phyloP scores from a whole-genome alignment of 805 yeast genomes.

The Hanseniaspora guilliermondii region DNA sequence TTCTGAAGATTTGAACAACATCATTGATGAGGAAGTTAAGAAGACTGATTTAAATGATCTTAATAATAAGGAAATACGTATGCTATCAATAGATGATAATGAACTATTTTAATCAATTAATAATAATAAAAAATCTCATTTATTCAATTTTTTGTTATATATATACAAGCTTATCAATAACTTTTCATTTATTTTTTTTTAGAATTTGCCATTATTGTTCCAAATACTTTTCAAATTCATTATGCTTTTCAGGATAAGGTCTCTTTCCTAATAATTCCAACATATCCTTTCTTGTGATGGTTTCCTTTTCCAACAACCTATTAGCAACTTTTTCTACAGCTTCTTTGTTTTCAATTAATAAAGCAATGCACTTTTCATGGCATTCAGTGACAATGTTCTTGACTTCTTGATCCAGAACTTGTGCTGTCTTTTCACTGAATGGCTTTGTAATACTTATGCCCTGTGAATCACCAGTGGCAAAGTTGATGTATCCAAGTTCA shows the following conservation, averaged over 20 bases:
- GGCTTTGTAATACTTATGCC: constrained; percentile 63
- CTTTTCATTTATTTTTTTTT: not conserved
- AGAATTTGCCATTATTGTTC: constrained; percentile 25
- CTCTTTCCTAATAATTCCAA: constrained; percentile 76
- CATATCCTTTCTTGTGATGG: constrained; percentile 89
- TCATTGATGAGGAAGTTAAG: constrained; percentile 27
- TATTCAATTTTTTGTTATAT: not conserved
- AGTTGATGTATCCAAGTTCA: constrained; percentile 70
- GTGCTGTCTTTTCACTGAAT: constrained; percentile 77
- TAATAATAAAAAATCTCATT: not conserved
- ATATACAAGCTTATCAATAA: not conserved
- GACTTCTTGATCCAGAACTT: constrained; percentile 70
- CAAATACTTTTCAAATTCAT: constrained; percentile 81
- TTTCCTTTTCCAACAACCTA: constrained; percentile 74
- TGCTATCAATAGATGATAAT: constrained; percentile 7
- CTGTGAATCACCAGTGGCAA: constrained; percentile 55
- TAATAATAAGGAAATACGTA: not conserved
- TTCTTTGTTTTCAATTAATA: constrained; percentile 55
- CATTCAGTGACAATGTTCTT: constrained; percentile 65
- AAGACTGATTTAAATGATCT: not conserved
- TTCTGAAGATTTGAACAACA: constrained; percentile 22
- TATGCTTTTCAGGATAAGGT: constrained; percentile 82
- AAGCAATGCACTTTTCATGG: constrained; percentile 53
- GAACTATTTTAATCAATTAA: constrained; percentile 5
- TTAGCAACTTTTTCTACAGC: constrained; percentile 82